A percentile compares a stretch with the other conserved stretches of the same genome.
phyloP scores from a whole-genome alignment of 1,284 basidiomycete species.

The Laetiporus sulphureus region DNA sequence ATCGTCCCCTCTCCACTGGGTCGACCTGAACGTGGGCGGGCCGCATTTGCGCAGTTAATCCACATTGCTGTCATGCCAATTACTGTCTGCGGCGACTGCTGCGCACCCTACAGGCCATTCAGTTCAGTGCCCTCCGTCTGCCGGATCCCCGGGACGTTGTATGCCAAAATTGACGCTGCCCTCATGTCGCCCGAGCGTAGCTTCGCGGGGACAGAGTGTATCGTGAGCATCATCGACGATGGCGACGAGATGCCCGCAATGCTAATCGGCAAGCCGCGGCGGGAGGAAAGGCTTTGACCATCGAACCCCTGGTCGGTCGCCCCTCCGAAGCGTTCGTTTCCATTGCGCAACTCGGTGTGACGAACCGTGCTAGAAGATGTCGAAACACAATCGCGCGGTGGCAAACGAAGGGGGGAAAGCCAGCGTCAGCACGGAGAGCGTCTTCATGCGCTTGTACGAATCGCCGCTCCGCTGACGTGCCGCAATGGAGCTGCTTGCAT shows the following conservation, averaged over 20 bases:
- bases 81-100: slow-evolving; percentile 44
- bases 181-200: slow-evolving; percentile 54
- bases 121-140: slow-evolving; percentile 51
- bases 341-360: slow-evolving; percentile 41
- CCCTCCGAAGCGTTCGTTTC: slow-evolving; percentile 38
- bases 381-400: slow-evolving; percentile 18
- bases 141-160: slow-evolving; percentile 69
- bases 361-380: slow-evolving; percentile 19
- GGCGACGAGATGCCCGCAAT: slow-evolving; percentile 52
- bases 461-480: no score
- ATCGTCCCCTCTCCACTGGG: slow-evolving; percentile 47
- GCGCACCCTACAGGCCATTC: slow-evolving; percentile 53
- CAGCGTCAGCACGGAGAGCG: no score
- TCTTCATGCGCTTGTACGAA: no score
- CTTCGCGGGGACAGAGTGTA: slow-evolving; percentile 70
- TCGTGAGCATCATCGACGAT: no score
- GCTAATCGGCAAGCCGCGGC: slow-evolving; percentile 64
- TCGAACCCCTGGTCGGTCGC: slow-evolving; percentile 50
- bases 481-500: no score
- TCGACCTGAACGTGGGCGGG: slow-evolving; percentile 44
- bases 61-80: slow-evolving; percentile 66
- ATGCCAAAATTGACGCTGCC: slow-evolving; percentile 39
- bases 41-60: slow-evolving; percentile 40
- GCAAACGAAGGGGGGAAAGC: no score
- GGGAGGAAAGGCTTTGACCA: slow-evolving; percentile 51